Evolutionary conservation across 2,329 filamentous ascomycete genomes (phyloP).

Genomic region (Mycocentrospora acerina): DNA sequence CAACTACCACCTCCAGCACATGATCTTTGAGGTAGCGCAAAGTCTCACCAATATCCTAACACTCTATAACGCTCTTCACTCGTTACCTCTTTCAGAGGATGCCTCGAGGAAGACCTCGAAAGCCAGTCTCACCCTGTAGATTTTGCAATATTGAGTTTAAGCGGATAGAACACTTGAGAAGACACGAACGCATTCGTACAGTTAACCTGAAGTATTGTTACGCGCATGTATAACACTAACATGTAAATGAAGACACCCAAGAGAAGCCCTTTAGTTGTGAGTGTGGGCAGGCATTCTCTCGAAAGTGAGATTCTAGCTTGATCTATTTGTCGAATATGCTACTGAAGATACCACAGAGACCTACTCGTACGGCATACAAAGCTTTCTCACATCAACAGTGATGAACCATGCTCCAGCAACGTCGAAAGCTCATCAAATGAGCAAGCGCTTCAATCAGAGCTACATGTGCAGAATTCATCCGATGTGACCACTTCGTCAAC

Average conservation of each 20-base stretch:
- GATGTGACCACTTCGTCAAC: too few species aligned
- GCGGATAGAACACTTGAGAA: not conserved
- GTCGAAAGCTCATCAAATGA: not conserved
- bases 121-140: conserved; percentile 1
- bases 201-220: not conserved
- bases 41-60: too few species aligned
- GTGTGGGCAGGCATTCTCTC: conserved; percentile 1
- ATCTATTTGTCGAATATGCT: not conserved
- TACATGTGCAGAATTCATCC: too few species aligned
- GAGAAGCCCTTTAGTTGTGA: not conserved
- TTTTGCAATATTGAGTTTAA: not conserved
- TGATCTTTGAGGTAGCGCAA: too few species aligned
- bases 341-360: not conserved
- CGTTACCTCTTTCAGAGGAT: not conserved
- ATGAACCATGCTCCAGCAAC: not conserved
- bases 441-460: too few species aligned
- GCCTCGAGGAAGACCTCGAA: conserved; percentile 1
- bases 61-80: too few species aligned
- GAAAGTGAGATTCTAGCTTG: not conserved
- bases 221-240: not conserved
- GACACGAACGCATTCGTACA: not conserved
- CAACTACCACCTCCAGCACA: too few species aligned
- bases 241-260: not conserved
- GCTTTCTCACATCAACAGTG: not conserved
- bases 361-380: not conserved